phyloP scores from a whole-genome alignment of 768 basidiomycete genomes.

The Naganishia randhawae region DNA sequence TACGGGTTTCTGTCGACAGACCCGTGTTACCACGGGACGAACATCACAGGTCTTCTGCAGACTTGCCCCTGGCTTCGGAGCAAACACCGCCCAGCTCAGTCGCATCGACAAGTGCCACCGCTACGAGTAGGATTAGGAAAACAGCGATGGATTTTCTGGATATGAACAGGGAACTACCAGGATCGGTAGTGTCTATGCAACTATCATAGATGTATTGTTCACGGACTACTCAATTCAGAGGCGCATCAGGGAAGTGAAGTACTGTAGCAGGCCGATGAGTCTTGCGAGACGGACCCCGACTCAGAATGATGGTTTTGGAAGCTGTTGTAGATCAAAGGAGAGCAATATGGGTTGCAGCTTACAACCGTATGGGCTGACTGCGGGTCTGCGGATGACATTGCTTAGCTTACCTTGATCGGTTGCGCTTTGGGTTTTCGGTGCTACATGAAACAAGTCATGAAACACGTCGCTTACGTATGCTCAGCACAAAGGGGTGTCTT shows the following conservation, averaged over 20 bases:
- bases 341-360: no score
- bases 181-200: background rate
- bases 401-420: no score
- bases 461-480: no score
- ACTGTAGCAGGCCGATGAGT: no score
- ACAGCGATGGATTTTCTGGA: constrained; percentile 17
- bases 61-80: background rate
- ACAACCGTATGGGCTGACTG: no score
- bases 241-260: no score
- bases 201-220: background rate
- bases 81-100: background rate
- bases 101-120: background rate
- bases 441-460: no score
- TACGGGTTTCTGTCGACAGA: background rate
- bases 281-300: no score
- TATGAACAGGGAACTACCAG: constrained; percentile 7
- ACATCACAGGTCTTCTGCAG: background rate
- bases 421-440: no score
- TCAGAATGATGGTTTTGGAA: background rate
- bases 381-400: no score
- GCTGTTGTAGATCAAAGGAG: background rate
- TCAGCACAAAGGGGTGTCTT: no score
- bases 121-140: constrained; percentile 10
- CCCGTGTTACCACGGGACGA: background rate
- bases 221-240: no score